Evolutionary conservation across 306 rosid species (phyloP), one percentile per base, ranked within the genome.

Genomic region (Cotoneaster glaucophyllus): DNA sequence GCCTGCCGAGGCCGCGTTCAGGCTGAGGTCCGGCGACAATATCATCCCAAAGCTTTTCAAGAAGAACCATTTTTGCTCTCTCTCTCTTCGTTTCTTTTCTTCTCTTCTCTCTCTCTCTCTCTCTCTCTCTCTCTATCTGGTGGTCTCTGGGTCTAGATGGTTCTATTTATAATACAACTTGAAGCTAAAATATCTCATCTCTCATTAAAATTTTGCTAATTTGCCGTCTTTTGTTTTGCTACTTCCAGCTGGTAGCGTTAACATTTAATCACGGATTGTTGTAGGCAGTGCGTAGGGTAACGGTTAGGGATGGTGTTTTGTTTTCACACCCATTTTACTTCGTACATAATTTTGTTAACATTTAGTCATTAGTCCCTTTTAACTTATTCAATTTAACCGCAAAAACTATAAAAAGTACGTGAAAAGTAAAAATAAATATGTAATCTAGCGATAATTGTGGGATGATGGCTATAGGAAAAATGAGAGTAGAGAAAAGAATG

Each of bases 41-140:
- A 63, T 92, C 98, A 73, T 92, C 99, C 99, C 99, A 96, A 4
- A 96, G 86, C 83, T 88, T 92, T 25, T 87, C 97, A n/a, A 96
- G 87, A 83, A 92, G 82, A 81, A 77, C 92, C 96, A 84, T 90
- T 21, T 75, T 88, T 14, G 39, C 37, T 18, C 5, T 9, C 14
- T 1, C 11, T 2, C 34, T 18, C 5, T n/a, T n/a, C n/a, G n/a
- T n/a, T n/a, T n/a, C n/a, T n/a, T n/a, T n/a, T n/a, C n/a, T n/a
- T 12, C 8, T n/a, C 2, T 8, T 15, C 32, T 25, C 41, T 22
- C 7, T 2, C 12, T 12, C 13, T n/a, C 2, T 8, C n/a, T 21
- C 4, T 8, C 5, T 29, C n/a, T 34, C 29, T 37, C 1, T 31
- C 2, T 21, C 32, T 31, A 0, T 26, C 59, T 5, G 24, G 19